Percentiles rank a stretch among this genome's conserved stretches.
Evolutionary conservation across 257 asterid genomes (phyloP).

Genomic region (Solanum pinnatisectum): DNA sequence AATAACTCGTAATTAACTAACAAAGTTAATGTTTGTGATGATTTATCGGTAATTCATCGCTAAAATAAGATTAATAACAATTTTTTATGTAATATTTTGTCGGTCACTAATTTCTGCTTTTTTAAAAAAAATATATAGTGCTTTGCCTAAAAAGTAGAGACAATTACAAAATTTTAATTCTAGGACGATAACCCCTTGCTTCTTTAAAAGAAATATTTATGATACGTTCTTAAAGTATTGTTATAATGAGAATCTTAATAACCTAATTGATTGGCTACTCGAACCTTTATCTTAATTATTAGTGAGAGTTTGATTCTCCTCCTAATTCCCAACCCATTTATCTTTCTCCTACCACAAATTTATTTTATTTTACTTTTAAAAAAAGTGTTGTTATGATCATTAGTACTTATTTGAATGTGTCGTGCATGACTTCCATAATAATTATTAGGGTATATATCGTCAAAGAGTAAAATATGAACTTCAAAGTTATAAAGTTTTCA

Average conservation of each 20-base stretch:
- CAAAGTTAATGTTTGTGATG: too few species aligned
- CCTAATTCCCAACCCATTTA: too few species aligned
- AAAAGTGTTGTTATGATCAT: neutral
- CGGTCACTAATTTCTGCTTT: neutral
- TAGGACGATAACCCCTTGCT: neutral
- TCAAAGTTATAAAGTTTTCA: neutral
- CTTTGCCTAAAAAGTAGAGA: neutral
- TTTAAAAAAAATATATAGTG: neutral
- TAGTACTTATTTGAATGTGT: neutral
- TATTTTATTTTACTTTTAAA: too few species aligned
- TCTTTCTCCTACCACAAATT: neutral
- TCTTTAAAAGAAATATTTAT: neutral
- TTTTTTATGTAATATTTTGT: neutral
- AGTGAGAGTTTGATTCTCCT: neutral
- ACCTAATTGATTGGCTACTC: neutral
- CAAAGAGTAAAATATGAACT: neutral
- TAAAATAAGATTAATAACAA: neutral
- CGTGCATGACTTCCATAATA: neutral
- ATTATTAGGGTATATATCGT: neutral
- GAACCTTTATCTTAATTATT: too few species aligned
- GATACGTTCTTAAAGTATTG: neutral
- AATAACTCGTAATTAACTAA: neutral
- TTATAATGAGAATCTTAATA: neutral
- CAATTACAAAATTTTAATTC: neutral
- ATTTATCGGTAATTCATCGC: neutral